A percentile compares a stretch with the other conserved stretches of the same genome.
phyloP scores from a whole-genome alignment of 192 early-diverging fungal species.

The Backusella tuberculispora region DNA sequence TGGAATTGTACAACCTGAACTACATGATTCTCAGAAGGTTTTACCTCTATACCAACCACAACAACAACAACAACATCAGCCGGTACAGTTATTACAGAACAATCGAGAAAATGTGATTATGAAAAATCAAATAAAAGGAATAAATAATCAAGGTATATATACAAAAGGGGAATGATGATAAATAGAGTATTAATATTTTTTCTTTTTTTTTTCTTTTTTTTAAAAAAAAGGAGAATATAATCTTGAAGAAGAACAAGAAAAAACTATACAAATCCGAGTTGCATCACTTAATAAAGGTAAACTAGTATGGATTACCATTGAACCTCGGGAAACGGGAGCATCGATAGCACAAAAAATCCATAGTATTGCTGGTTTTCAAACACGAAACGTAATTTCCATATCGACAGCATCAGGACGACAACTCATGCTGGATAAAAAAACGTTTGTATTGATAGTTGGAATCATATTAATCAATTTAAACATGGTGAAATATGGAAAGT shows the following conservation, averaged over 20 bases:
- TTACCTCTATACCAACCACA: neutral
- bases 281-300: neutral
- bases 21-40: neutral
- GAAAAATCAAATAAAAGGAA: too few relatives aligned
- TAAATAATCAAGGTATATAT: too few relatives aligned
- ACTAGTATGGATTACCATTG: neutral
- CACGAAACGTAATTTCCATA: neutral
- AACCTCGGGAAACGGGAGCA: constrained; percentile 1
- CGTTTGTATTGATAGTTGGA: neutral
- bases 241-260: neutral
- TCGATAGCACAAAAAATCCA: neutral
- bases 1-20: neutral
- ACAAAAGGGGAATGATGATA: neutral
- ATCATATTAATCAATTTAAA: neutral
- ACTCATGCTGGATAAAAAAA: neutral
- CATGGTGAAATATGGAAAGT: constrained; percentile 3
- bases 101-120: too few relatives aligned
- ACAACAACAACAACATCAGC: too few relatives aligned
- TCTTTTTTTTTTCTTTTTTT: neutral
- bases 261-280: neutral
- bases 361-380: neutral
- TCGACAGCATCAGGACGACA: neutral
- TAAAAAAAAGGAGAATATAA: neutral
- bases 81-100: too few relatives aligned
- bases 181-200: too few relatives aligned